These are phyloP conservation scores for Vitis rotundifolia DNA, from an alignment of 164 flowering plant species.

Conservation along the genomic window DNA sequence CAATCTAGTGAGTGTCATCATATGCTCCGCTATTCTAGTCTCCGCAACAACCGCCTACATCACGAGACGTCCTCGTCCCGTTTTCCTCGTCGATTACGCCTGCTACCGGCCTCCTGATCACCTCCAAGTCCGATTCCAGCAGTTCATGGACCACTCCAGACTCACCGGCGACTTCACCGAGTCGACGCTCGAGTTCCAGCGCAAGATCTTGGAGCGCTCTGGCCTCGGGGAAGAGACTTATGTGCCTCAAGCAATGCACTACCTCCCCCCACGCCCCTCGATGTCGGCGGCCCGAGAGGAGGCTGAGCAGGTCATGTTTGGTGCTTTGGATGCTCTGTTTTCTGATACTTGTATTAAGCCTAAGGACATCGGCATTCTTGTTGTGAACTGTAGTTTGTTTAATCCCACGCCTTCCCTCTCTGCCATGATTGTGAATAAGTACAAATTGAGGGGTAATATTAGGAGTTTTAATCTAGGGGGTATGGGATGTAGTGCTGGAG, in stretches of 20 bases:
- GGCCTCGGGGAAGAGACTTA: constrained; percentile 47
- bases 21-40: constrained; percentile 27
- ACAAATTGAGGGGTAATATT: constrained; percentile 19
- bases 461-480: constrained; percentile 28
- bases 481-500: constrained; percentile 48
- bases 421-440: constrained; percentile 21
- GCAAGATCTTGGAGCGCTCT: constrained; percentile 36
- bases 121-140: constrained; percentile 21
- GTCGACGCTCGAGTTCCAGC: constrained; percentile 37
- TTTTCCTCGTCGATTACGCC: constrained; percentile 30
- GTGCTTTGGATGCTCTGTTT: constrained; percentile 30
- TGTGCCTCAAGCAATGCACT: constrained; percentile 35
- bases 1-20: constrained; percentile 30
- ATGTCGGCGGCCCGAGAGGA: constrained; percentile 40
- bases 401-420: constrained; percentile 22
- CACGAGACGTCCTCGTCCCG: constrained; percentile 37
- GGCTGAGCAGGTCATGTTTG: constrained; percentile 41
- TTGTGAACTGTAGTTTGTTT: constrained; percentile 23
- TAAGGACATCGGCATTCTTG: constrained; percentile 32
- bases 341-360: constrained; percentile 27
- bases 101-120: constrained; percentile 32
- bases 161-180: constrained; percentile 34
- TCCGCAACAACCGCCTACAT: constrained; percentile 30
- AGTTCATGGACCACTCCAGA: constrained; percentile 36
- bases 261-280: constrained; percentile 26